A percentile compares a stretch with the other conserved stretches of the same genome.
Evolutionary conservation across 2,329 filamentous ascomycete species (phyloP).

Genomic region (Cercospora zeina): DNA sequence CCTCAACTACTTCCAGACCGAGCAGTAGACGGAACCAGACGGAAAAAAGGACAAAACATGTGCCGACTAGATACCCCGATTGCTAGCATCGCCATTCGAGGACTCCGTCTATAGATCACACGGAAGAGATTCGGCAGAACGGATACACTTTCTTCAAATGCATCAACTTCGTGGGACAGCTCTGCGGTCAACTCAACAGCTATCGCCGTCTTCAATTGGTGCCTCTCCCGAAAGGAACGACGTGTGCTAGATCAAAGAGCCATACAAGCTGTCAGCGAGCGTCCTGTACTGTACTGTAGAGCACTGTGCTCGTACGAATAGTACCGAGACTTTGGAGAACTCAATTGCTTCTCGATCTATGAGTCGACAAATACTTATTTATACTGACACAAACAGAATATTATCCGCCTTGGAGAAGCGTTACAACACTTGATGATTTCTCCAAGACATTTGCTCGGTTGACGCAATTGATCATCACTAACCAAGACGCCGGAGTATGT

Average conservation of each 20-base stretch:
- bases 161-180: constrained; percentile 7
- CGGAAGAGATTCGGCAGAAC: constrained; percentile 12
- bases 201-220: background rate
- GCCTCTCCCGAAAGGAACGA: background rate
- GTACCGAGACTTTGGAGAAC: background rate
- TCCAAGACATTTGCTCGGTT: no score
- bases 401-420: no score
- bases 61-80: constrained; percentile 14
- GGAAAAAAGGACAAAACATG: constrained; percentile 3
- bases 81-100: constrained; percentile 10
- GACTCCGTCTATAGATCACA: constrained; percentile 1
- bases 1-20: constrained; percentile 99
- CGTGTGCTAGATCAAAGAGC: background rate
- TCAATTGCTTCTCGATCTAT: background rate
- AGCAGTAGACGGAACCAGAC: constrained; percentile 47
- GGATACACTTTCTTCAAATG: background rate
- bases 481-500: no score
- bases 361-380: background rate
- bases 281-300: background rate
- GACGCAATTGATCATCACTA: no score
- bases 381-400: background rate
- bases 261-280: background rate
- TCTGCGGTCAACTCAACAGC: background rate
- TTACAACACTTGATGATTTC: no score
- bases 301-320: background rate